A percentile compares a stretch with the other conserved stretches of the same genome.
These are phyloP conservation scores for Termitomyces heimii DNA, from an alignment of 768 basidiomycete genomes.

Conservation along the genomic window DNA sequence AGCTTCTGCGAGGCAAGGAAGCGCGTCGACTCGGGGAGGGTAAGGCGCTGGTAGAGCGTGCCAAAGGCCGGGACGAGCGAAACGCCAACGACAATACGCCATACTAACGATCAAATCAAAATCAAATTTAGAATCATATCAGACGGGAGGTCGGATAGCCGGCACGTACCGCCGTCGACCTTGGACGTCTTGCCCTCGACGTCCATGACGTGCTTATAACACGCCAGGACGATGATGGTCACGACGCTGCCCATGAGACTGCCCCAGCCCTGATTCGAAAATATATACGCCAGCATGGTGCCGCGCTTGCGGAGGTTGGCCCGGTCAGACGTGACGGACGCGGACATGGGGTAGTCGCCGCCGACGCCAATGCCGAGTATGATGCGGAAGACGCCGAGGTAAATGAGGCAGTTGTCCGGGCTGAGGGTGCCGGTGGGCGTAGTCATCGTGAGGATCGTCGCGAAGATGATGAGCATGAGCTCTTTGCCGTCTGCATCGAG, in stretches of 20 bases:
- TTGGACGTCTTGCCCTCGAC: slow-evolving; percentile 50
- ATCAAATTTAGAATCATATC: neutral
- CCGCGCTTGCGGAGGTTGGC: slow-evolving; percentile 62
- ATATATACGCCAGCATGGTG: slow-evolving; percentile 71
- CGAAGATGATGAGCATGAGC: slow-evolving; percentile 74
- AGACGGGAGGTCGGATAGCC: neutral
- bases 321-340: slow-evolving; percentile 62
- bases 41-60: slow-evolving; percentile 72
- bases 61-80: slow-evolving; percentile 71
- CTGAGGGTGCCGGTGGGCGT: slow-evolving; percentile 58
- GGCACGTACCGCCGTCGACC: slow-evolving; percentile 56
- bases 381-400: slow-evolving; percentile 62
- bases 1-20: slow-evolving; percentile 39
- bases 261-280: slow-evolving; percentile 78
- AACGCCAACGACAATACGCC: slow-evolving; percentile 71
- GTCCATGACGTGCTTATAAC: slow-evolving; percentile 61
- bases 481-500: slow-evolving; percentile 58
- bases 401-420: slow-evolving; percentile 49
- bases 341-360: slow-evolving; percentile 77
- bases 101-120: slow-evolving; percentile 34
- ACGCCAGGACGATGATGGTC: slow-evolving; percentile 57
- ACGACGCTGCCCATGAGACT: slow-evolving; percentile 56
- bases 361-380: slow-evolving; percentile 75
- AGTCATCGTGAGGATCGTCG: slow-evolving; percentile 64
- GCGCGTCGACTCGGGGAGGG: slow-evolving; percentile 62